Percentiles rank a stretch among this genome's conserved stretches.
Conservation (phyloP, 441 rosid species). For the Corymbia calophylla region DNA sequence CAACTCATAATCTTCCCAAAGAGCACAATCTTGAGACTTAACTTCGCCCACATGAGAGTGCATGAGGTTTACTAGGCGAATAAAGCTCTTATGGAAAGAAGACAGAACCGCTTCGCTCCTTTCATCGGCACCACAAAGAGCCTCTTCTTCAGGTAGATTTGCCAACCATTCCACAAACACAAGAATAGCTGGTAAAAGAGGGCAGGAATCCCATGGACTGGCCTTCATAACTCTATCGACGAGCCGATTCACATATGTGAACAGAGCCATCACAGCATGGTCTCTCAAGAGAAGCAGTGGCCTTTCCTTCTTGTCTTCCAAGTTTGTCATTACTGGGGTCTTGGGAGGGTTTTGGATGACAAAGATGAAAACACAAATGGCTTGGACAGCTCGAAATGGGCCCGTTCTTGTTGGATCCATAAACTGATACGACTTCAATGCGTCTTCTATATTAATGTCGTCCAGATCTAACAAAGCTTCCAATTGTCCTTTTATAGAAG, state of each 20-base stretch:
- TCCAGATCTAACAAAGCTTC: slow-evolving; percentile 44
- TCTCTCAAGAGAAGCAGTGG: slow-evolving; percentile 20
- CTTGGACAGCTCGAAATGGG: slow-evolving; percentile 65
- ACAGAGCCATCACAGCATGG: slow-evolving; percentile 32
- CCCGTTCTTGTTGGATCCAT: slow-evolving; percentile 55
- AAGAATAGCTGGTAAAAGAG: slow-evolving; percentile 65
- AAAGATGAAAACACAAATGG: slow-evolving; percentile 60
- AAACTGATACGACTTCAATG: slow-evolving; percentile 53
- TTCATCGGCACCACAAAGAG: slow-evolving; percentile 29
- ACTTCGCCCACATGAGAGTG: slow-evolving; percentile 8
- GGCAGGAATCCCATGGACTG: slow-evolving; percentile 31
- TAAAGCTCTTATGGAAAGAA: slow-evolving; percentile 49
- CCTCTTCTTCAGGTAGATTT: slow-evolving; percentile 31
- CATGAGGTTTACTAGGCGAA: slow-evolving; percentile 36
- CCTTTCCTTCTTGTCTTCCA: slow-evolving; percentile 8
- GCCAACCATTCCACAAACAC: slow-evolving; percentile 72
- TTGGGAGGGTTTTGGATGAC: slow-evolving; percentile 31
- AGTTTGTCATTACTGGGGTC: slow-evolving; percentile 14
- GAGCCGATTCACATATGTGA: slow-evolving; percentile 65
- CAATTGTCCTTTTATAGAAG: slow-evolving; percentile 50
- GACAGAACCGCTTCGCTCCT: slow-evolving; percentile 39
- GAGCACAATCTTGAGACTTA: slow-evolving; percentile 24
- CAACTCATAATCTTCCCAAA: slow-evolving; percentile 92
- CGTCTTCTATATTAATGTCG: slow-evolving; percentile 35
- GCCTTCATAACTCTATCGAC: slow-evolving; percentile 53